Base-by-base conservation (phyloP, 441 rosid species). In the Aleurites moluccanus region DNA sequence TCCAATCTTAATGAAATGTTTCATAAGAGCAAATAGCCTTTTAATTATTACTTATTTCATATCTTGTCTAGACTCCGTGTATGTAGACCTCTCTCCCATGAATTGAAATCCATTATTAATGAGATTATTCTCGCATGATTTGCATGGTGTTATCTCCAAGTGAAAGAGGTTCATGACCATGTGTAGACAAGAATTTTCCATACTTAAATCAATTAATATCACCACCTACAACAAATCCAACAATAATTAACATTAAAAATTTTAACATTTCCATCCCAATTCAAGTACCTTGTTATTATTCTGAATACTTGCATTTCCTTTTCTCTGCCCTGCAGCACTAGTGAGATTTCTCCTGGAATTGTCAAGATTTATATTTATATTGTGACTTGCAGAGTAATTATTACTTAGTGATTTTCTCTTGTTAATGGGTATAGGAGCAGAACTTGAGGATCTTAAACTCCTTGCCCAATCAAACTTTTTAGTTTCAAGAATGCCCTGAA, bases 391-490 rank as follows among this genome's bases (percentile, higher is more conserved):
- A 25, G 16, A 11, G n/a, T 15, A 28, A 27, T 60, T 28, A 15
- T n/a, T 53, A 20, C 59, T 21, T 9, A 18, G 25, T 9, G 21
- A 9, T 57, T 66, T 76, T 20, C 71, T 83, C 70, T 71, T 67
- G 64, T 52, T 67, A 77, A 44, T 50, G 42, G 40, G 3, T 10
- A 2, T 9, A 56, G 72, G 52, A 38, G 50, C 67, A 49, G 67
- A n/a, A 56, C 75, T 77, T 33, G 84, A 81, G 23, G 84, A 81
- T 60, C 89, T 83, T 40, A 89, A 77, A 79, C 87, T 88, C 57
- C 52, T 85, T 35, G 80, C 87, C 90, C 94, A 88, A 72, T 86
- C 87, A 78, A 82, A 79, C 80, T 84, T 88, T 73, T 81, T 87
- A 16, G 74, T 66, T 35, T 28, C 55, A 15, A 35, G 38, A 63